Percentiles rank a stretch among this genome's conserved stretches.
These are phyloP conservation scores for Usnea hakonensis DNA, from an alignment of 495 filamentous ascomycete species.

Conservation along the genomic window DNA sequence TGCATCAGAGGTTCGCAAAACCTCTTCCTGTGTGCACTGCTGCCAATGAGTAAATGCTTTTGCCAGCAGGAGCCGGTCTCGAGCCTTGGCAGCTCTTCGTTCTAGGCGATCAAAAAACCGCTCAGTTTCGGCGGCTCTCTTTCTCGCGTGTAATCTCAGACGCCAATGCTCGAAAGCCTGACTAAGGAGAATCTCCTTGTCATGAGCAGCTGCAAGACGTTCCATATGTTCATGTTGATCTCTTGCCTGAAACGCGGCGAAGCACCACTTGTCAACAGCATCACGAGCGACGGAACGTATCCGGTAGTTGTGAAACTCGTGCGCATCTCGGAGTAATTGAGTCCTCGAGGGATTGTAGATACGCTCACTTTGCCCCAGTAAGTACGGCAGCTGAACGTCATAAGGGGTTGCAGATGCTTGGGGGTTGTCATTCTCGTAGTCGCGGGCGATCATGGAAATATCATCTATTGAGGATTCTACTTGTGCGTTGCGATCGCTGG, in stretches of 20 bases:
- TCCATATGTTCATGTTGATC: constrained; percentile 42
- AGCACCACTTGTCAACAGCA: constrained; percentile 48
- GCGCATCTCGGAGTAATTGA: constrained; percentile 50
- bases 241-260: constrained; percentile 39
- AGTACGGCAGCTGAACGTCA: neutral
- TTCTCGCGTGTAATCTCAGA: constrained; percentile 39
- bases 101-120: constrained; percentile 57
- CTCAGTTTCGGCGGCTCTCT: constrained; percentile 44
- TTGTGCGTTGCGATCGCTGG: neutral
- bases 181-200: constrained; percentile 45
- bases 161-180: constrained; percentile 55
- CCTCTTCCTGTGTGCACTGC: constrained; percentile 51
- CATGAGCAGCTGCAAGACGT: constrained; percentile 41
- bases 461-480: neutral
- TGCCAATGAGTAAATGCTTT: constrained; percentile 73
- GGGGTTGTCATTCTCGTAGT: constrained; percentile 23
- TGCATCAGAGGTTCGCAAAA: constrained; percentile 50
- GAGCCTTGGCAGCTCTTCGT: constrained; percentile 50
- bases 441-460: neutral
- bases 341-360: constrained; percentile 48
- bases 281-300: constrained; percentile 40
- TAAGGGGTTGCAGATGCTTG: neutral
- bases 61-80: constrained; percentile 58
- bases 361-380: constrained; percentile 31
- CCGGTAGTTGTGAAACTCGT: constrained; percentile 49